Base-by-base conservation (phyloP, 2,329 filamentous ascomycete genomes). In the Colletotrichum orchidophilum region DNA sequence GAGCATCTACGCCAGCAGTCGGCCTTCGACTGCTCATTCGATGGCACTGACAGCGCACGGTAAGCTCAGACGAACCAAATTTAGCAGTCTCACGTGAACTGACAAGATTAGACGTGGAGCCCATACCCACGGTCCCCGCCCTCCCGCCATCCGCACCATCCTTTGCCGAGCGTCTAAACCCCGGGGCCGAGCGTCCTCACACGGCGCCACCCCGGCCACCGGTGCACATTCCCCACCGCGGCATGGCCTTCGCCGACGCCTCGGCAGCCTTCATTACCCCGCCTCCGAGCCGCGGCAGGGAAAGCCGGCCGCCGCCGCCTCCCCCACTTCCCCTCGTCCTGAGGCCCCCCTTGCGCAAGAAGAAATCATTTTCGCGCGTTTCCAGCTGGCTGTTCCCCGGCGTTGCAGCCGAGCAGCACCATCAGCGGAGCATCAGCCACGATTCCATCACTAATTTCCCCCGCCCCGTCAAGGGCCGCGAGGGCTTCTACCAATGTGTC, bases 291-390 rank as follows among this genome's bases (percentile, higher is more conserved):
- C 73, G 73, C 72, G 73, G 75, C 63, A 73, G 73, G 29, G 77
- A 83, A 26, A 80, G 83, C 7, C 80, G 83, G 1, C 83, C 87
- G 1, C 86, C 87, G 3, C 89, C 88, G 1, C 89, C 89, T 2
- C 39, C 39, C 7, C 39, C 39, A 46, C 80, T 90, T 5, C 88
- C 89, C 0, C 83, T 91, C 27, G 85, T 89, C 18, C 83, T 90
- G 66, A 86, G 87, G n/a, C 89, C 88, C 8, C 88, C 88, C 1
- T 77, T 91, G 72, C 83, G 90, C 70, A 91, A 91, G 83, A 92
- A 91, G 83, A 92, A 91, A 76, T 91, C 89, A 0, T 91, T 92
- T 76, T 89, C 88, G 11, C 84, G 86, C 18, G 87, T 91, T 9
- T 91, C 89, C 3, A 85, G 79, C 74, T 91, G 89, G 88, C 81